Evolutionary conservation across 2,329 filamentous ascomycete species (phyloP).

Genomic region (Aspergillus sp.): DNA sequence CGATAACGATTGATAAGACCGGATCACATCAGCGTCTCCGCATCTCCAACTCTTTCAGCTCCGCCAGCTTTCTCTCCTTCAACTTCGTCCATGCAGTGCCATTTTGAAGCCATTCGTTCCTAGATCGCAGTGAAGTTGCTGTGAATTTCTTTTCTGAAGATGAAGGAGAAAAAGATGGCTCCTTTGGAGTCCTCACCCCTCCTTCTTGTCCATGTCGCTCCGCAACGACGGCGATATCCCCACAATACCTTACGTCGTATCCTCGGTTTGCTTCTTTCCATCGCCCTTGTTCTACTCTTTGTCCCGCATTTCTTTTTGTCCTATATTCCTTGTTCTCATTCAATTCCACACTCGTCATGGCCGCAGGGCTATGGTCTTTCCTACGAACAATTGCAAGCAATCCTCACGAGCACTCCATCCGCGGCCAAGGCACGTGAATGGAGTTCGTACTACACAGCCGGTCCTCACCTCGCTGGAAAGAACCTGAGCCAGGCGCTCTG

Average conservation of each 20-base stretch:
- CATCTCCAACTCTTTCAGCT: neutral
- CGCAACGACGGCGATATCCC: slow-evolving; percentile 34
- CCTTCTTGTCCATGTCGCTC: slow-evolving; percentile 35
- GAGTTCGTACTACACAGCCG: slow-evolving; percentile 71
- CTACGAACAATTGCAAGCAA: slow-evolving; percentile 49
- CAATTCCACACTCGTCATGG: slow-evolving; percentile 35
- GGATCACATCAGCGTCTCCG: neutral
- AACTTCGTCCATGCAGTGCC: neutral
- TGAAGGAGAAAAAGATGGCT: slow-evolving; percentile 34
- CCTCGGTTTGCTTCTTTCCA: slow-evolving; percentile 32
- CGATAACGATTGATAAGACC: neutral
- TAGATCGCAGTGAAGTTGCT: too few relatives aligned
- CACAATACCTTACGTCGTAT: slow-evolving; percentile 37
- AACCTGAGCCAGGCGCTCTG: slow-evolving; percentile 71
- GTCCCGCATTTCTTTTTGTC: slow-evolving; percentile 32
- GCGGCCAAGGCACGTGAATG: slow-evolving; percentile 58
- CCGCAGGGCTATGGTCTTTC: slow-evolving; percentile 41
- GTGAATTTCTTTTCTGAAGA: slow-evolving; percentile 9
- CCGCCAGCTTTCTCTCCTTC: neutral
- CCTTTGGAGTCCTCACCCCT: slow-evolving; percentile 37
- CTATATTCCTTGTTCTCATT: slow-evolving; percentile 34
- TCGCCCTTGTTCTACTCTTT: slow-evolving; percentile 36
- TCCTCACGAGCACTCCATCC: slow-evolving; percentile 49
- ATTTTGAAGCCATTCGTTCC: neutral
- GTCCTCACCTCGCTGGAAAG: slow-evolving; percentile 68